Percentiles rank a stretch among this genome's conserved stretches.
These are phyloP conservation scores for Schwanniomyces vanrijiae DNA, from an alignment of 805 yeast species.

Conservation along the genomic window DNA sequence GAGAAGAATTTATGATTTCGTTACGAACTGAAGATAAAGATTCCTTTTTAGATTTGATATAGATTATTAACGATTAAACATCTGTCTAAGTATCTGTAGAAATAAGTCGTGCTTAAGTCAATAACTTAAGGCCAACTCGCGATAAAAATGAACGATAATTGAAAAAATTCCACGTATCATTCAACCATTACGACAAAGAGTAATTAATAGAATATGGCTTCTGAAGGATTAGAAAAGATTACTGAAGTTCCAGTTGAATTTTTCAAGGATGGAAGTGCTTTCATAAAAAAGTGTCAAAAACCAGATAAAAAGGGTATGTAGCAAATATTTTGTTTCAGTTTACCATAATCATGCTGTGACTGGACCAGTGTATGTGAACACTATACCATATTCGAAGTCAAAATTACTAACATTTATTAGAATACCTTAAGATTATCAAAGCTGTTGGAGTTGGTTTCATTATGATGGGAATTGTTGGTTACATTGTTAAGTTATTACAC, in stretches of 20 bases:
- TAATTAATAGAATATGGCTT: conserved; percentile 36
- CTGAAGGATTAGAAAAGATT: conserved; percentile 68
- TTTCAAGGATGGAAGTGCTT: conserved; percentile 86
- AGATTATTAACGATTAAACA: neutral
- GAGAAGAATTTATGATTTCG: conserved; percentile 22
- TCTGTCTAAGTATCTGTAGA: neutral
- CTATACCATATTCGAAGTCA: neutral
- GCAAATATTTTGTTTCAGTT: neutral
- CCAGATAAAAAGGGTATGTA: conserved; percentile 76
- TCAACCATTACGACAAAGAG: neutral
- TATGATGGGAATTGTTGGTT: conserved; percentile 98
- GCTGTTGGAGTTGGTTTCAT: conserved; percentile 97
- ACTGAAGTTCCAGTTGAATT: conserved; percentile 89
- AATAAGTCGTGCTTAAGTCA: conserved; percentile 1
- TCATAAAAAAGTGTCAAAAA: conserved; percentile 88
- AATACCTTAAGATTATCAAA: conserved; percentile 82
- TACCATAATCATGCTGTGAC: neutral
- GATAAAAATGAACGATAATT: neutral
- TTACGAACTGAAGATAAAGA: conserved; percentile 26
- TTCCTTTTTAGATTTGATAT: conserved; percentile 30
- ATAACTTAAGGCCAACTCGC: conserved; percentile 3
- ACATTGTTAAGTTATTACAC: conserved; percentile 89
- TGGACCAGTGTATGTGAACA: neutral
- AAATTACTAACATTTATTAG: conserved; percentile 35
- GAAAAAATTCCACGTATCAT: neutral